Evolutionary conservation across 1,139 yeast genomes (phyloP), one percentile per base, ranked within the genome.

Genomic region (Geotrichum phurueaensis): DNA sequence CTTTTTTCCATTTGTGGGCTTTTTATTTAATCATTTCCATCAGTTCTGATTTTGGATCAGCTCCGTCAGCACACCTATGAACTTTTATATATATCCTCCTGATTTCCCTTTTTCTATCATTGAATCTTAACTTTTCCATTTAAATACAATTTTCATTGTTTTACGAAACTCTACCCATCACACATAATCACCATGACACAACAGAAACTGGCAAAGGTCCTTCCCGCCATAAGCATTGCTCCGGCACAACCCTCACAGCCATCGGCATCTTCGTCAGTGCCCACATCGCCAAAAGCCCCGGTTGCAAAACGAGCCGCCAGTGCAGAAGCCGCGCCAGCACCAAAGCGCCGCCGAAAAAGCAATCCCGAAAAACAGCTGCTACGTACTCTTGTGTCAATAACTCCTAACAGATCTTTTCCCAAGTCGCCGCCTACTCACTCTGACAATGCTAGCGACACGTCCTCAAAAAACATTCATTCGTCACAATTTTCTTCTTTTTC

Each of bases 401-500:
- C 51, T 48, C 51, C 51, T 12, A 48, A 48, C 29, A 23, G 31
- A 12, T 48, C 51, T 6, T 23, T 25, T 48, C n/a, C 27, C 50
- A 56, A 50, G 27, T 45, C 54, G 13, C 43, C 47, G 20, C 56
- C 39, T 36, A 7, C 56, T 15, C 51, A 15, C 43, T 4, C 18
- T 18, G 22, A 50, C 22, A 27, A 25, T 43, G 39, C 31, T 23
- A 6, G 7, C 31, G 18, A 48, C 51, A 22, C 36, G 29, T 23
- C 58, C 3, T 15, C 49, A 52, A 18, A 27, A 39, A 23, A 27
- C 47, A 50, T 39, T 12, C 59, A 51, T 29, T 45, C 55, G 2
- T 52, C 55, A n/a, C 59, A 56, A 22, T 54, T 58, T 29, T 54
- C 60, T 2, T 58, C 60, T 22, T 58, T 58, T 29, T 58, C 60